These are phyloP conservation scores for Lycium barbarum DNA, from an alignment of 257 asterid species.

Conservation along the genomic window DNA sequence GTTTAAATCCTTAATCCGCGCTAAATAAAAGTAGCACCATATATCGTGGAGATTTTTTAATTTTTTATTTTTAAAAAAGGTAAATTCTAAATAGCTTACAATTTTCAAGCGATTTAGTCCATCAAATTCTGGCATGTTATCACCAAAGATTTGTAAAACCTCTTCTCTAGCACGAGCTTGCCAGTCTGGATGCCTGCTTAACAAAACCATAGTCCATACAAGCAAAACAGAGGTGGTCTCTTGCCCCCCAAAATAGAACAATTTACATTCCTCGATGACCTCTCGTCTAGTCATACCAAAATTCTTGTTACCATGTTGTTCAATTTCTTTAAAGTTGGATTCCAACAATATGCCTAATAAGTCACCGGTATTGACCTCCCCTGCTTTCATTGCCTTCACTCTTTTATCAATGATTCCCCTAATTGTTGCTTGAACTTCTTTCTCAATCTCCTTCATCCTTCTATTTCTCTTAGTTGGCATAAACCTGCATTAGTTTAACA, in stretches of 20 bases:
- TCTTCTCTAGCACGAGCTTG: conserved; percentile 45
- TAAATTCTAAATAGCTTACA: conserved; percentile 10
- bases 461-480: conserved; percentile 34
- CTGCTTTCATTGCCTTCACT: conserved; percentile 22
- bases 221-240: conserved; percentile 38
- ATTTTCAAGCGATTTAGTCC: conserved; percentile 37
- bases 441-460: conserved; percentile 40
- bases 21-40: too few species aligned
- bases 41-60: neutral
- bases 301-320: conserved; percentile 13
- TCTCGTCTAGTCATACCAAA: conserved; percentile 31
- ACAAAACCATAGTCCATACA: conserved; percentile 44
- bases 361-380: conserved; percentile 28
- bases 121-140: conserved; percentile 30
- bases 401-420: conserved; percentile 26
- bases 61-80: neutral
- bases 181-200: conserved; percentile 38
- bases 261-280: conserved; percentile 41
- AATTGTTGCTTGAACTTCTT: too few species aligned
- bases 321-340: conserved; percentile 36
- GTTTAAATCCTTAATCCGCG: too few species aligned
- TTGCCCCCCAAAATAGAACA: conserved; percentile 46
- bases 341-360: conserved; percentile 37
- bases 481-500: conserved; percentile 24
- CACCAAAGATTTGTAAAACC: conserved; percentile 32